phyloP scores from a whole-genome alignment of 441 rosid genomes.

The Corymbia citriodora region DNA sequence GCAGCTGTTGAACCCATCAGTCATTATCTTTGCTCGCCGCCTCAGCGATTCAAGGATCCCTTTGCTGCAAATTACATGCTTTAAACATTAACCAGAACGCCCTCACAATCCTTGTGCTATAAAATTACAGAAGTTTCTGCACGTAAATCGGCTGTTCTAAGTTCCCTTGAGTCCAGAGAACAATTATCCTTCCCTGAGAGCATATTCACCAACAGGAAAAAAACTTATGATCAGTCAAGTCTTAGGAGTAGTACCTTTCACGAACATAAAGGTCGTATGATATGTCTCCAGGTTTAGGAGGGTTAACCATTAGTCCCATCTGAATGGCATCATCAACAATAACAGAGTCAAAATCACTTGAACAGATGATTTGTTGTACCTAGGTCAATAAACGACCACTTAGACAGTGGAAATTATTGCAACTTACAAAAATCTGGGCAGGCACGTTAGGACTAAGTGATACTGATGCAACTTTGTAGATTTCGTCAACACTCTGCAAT shows the following conservation, averaged over 20 bases:
- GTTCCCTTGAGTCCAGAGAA: not conserved
- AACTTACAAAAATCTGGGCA: constrained; percentile 94
- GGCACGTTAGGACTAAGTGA: constrained; percentile 96
- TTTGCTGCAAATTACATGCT: constrained; percentile 38
- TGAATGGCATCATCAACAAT: constrained; percentile 16
- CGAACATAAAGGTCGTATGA: constrained; percentile 71
- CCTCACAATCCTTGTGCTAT: not conserved
- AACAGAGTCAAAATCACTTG: not conserved
- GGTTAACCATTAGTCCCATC: constrained; percentile 98
- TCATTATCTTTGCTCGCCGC: constrained; percentile 89
- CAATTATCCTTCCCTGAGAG: not conserved
- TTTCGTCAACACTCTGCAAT: constrained; percentile 85
- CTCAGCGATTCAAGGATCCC: constrained; percentile 89
- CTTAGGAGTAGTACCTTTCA: constrained; percentile 57
- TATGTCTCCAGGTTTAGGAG: constrained; percentile 88
- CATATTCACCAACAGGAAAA: not conserved
- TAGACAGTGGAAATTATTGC: not conserved
- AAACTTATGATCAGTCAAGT: not conserved
- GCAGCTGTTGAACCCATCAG: constrained; percentile 99
- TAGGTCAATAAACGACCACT: not conserved
- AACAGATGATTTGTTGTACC: not conserved
- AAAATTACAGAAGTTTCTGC: not conserved
- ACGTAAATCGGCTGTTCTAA: constrained; percentile 1
- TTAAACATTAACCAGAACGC: not conserved
- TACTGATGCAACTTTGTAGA: constrained; percentile 82